Evolutionary conservation across 495 filamentous ascomycete genomes (phyloP).

Genomic region (Podospora anserina): DNA sequence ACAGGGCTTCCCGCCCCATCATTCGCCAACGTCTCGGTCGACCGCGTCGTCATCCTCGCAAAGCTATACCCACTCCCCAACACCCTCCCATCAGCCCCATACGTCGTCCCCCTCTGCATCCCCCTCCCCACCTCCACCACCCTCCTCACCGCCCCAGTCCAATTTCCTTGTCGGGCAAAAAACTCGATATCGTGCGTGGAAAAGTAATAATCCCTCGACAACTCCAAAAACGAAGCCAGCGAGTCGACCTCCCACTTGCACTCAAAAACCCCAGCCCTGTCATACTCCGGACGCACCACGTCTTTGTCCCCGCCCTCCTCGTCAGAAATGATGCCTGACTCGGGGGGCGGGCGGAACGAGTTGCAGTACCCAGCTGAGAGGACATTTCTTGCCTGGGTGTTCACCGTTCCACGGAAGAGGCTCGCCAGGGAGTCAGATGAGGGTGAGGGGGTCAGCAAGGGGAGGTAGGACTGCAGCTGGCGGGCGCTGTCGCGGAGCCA

Average conservation of each 20-base stretch:
- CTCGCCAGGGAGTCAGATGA: slow-evolving; percentile 50
- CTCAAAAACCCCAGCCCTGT: slow-evolving; percentile 36
- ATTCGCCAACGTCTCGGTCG: slow-evolving; percentile 61
- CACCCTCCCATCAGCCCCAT: too few relatives aligned
- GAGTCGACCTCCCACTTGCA: slow-evolving; percentile 68
- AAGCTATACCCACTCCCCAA: slow-evolving; percentile 48
- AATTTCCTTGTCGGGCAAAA: too few relatives aligned
- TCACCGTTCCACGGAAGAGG: slow-evolving; percentile 62
- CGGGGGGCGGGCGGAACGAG: slow-evolving; percentile 59
- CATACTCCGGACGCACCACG: too few relatives aligned
- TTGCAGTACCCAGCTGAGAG: slow-evolving; percentile 59
- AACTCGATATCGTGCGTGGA: slow-evolving; percentile 53
- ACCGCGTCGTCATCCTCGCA: slow-evolving; percentile 47
- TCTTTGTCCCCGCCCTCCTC: too few relatives aligned
- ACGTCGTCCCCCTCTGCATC: too few relatives aligned
- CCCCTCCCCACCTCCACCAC: too few relatives aligned
- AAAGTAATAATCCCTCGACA: slow-evolving; percentile 57
- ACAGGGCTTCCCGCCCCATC: slow-evolving; percentile 58
- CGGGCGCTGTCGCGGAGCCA: slow-evolving; percentile 69
- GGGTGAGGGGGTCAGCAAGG: slow-evolving; percentile 48
- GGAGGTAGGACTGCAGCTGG: slow-evolving; percentile 62
- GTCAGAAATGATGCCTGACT: slow-evolving; percentile 36
- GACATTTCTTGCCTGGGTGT: slow-evolving; percentile 61
- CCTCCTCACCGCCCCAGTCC: too few relatives aligned
- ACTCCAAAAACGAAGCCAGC: slow-evolving; percentile 61